Base-by-base conservation (phyloP, 1,284 basidiomycete genomes). In the Ceratobasidium theobromae region DNA sequence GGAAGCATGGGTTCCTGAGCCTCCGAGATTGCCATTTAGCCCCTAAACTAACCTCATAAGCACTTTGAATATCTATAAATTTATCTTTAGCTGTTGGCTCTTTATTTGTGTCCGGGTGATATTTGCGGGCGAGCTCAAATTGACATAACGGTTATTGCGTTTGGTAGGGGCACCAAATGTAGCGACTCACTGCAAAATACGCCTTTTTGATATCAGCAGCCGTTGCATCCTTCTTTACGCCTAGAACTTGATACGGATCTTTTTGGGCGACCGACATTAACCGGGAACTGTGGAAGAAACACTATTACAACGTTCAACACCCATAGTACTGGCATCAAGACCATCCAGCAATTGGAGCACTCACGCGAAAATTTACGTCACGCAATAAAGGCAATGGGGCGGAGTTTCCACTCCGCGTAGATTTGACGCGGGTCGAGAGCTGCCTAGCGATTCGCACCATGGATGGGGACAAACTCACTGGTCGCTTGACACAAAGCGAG, bases 21-120 rank as follows among this genome's bases (percentile, higher is more conserved):
- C 30, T 66, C 27, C 27, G 25, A 46, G 41, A 49, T 16, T 18
- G 30, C 18, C 14, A 18, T 49, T 25, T 43, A 65, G 48, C 27
- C 53, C 25, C 46, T 25, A 53, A 12, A 78, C 90, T 72, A 72
- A 97, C 93, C 77, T 99, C 97, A 79, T 98, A 99, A 9, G 97
- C 97, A 71, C 87, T 84, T 77, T 99, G 97, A 67, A 99, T 98
- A 76, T 99, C 95, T 32, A 96, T 85, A 76, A 99, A 99, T 75
- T 92, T 92, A 70, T 93, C 92, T 73, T 93, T 90, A 0, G 96
- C 93, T 53, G 83, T 83, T 72, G 91, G 89, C 75, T 98, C 95
- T 68, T 95, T 92, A 78, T 95, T 98, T 21, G 95, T 95, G 74
- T 99, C 97, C 0, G 97, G 97, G 77, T 99, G 97, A 75, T 88